These are phyloP conservation scores for Mediolabrus comicus DNA, from an alignment of 108 stramenopile species.

Conservation along the genomic window DNA sequence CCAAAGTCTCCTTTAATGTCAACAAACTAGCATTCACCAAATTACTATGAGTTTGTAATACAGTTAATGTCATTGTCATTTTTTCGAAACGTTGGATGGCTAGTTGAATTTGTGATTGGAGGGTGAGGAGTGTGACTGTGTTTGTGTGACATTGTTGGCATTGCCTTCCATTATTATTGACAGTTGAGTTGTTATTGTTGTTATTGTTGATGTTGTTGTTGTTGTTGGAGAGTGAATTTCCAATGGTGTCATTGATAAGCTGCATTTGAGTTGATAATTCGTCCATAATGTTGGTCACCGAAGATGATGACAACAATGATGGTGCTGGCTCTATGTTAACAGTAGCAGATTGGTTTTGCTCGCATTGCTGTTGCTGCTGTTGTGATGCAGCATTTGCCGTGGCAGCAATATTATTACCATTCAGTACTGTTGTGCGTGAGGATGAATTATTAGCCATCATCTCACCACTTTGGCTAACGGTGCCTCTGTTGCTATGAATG, in stretches of 20 bases:
- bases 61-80: not conserved
- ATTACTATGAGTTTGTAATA: not conserved
- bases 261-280: not conserved
- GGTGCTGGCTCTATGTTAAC: too few relatives aligned
- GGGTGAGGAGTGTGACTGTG: not conserved
- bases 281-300: not conserved
- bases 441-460: too few relatives aligned
- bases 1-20: not conserved
- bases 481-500: too few relatives aligned
- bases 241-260: not conserved
- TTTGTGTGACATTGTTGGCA: not conserved
- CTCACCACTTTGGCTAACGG: too few relatives aligned
- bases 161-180: not conserved
- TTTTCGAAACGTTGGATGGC: not conserved
- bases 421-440: too few relatives aligned
- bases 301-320: too few relatives aligned
- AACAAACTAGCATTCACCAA: not conserved
- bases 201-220: too few relatives aligned
- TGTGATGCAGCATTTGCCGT: too few relatives aligned
- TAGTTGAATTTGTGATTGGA: not conserved
- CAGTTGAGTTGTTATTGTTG: not conserved
- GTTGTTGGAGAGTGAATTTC: not conserved
- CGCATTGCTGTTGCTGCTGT: too few relatives aligned
- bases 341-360: too few relatives aligned
- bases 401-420: too few relatives aligned